phyloP scores from a whole-genome alignment of 108 stramenopile genomes.

The Discostella pseudostelligera region DNA sequence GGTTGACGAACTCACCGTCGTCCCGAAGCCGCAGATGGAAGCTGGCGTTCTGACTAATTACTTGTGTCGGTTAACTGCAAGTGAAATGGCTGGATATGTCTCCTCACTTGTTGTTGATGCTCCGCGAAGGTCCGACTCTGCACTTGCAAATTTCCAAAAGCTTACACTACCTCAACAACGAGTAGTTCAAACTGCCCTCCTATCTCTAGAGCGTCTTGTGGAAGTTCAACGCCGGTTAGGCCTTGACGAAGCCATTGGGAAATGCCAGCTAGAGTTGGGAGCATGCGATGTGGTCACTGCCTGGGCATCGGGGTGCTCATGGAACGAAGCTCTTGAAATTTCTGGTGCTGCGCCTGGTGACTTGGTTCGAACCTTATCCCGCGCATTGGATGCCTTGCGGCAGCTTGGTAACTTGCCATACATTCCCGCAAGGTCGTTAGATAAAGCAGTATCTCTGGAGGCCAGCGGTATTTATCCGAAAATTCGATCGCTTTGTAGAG shows the following conservation, averaged over 20 bases:
- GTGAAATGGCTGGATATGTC: conserved; percentile 79
- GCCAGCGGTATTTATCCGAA: conserved; percentile 68
- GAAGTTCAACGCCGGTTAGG: conserved; percentile 66
- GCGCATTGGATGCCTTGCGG: conserved; percentile 78
- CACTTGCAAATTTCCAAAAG: conserved; percentile 57
- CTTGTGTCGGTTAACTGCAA: conserved; percentile 48
- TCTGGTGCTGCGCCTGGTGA: conserved; percentile 80
- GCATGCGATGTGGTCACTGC: conserved; percentile 73
- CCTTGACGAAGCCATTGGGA: conserved; percentile 55
- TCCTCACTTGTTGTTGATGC: conserved; percentile 70
- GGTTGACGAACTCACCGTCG: conserved; percentile 1
- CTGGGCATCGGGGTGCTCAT: conserved; percentile 77
- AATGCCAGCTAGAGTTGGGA: conserved; percentile 61
- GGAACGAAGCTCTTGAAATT: conserved; percentile 72
- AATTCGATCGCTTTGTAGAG: conserved; percentile 64
- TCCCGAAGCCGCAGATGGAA: conserved; percentile 56
- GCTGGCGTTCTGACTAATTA: conserved; percentile 47
- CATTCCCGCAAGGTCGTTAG: conserved; percentile 52
- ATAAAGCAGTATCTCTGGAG: conserved; percentile 37
- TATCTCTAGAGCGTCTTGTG: conserved; percentile 60
- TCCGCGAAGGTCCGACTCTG: conserved; percentile 45
- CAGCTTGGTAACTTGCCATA: conserved; percentile 72
- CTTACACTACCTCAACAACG: conserved; percentile 61
- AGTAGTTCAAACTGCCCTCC: conserved; percentile 65
- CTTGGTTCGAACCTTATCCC: conserved; percentile 62